Conservation (phyloP, 1,284 basidiomycete genomes). For the Pseudozyma tsukubaensis region DNA sequence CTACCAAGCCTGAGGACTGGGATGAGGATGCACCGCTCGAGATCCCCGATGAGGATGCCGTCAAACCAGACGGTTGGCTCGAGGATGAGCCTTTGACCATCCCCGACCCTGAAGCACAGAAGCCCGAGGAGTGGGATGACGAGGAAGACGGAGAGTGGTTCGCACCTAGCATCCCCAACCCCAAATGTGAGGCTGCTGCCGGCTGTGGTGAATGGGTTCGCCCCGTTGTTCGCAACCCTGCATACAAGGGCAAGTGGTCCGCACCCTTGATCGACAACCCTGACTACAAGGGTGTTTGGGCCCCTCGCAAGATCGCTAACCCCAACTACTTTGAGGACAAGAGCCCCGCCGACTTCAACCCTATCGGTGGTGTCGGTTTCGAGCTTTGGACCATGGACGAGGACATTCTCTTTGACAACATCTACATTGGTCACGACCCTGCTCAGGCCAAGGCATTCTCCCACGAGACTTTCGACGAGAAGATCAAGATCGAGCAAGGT, state of each 20-base stretch:
- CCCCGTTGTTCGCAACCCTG: conserved; percentile 94
- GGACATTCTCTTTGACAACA: conserved; percentile 68
- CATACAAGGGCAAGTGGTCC: conserved; percentile 94
- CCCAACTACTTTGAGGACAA: conserved; percentile 90
- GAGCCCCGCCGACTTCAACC: conserved; percentile 80
- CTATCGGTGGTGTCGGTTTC: conserved; percentile 65
- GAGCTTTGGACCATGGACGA: conserved; percentile 69
- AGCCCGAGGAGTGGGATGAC: conserved; percentile 99
- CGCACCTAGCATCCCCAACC: conserved; percentile 79
- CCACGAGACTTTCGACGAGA: conserved; percentile 61
- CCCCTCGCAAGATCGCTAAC: conserved; percentile 73
- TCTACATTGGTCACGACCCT: conserved; percentile 65
- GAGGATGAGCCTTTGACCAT: conserved; percentile 85
- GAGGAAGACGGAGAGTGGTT: conserved; percentile 99
- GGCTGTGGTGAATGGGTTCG: conserved; percentile 94
- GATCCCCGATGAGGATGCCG: conserved; percentile 85
- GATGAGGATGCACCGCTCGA: conserved; percentile 64
- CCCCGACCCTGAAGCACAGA: conserved; percentile 91
- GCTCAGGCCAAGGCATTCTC: conserved; percentile 61
- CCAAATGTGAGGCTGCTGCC: conserved; percentile 85
- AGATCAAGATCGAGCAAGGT: conserved; percentile 64
- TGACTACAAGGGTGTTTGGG: conserved; percentile 65
- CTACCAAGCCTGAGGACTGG: conserved; percentile 73
- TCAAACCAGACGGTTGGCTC: conserved; percentile 94
- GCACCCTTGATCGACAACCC: conserved; percentile 82